Evolutionary conservation across 768 basidiomycete genomes (phyloP), one percentile per base, ranked within the genome.

Genomic region (Russula griseocarnosa): DNA sequence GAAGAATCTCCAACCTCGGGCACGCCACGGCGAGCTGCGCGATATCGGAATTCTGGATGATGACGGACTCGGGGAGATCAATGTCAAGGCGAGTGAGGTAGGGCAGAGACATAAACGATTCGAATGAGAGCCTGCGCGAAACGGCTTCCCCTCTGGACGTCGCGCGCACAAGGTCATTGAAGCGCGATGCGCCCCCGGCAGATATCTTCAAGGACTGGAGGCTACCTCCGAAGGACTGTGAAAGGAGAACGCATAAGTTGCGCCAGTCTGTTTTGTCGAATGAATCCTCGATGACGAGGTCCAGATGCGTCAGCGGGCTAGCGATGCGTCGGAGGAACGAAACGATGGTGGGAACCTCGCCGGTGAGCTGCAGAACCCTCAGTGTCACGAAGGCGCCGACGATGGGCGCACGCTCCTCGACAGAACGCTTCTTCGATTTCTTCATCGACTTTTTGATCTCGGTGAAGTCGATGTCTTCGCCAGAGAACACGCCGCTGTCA

Each of bases 241-340:
- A 84, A 57, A 91, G 79, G 70, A 87, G 71, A 52, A 74, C 75
- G 47, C 83, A 87, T 22, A 91, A 78, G 66, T 90, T 84, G 65
- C 83, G 84, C 90, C 90, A 92, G 70, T 91, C 88, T 9, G 80
- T 81, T 62, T 81, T 80, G 70, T 85, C 84, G 24, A 88, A 87
- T 18, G 90, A 88, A 69, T 92, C 90, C 67, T 92, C 90, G 67
- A 92, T 86, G 72, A 86, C 78, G 44, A 92, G 82, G 55, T 91
- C 90, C 58, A 92, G 78, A 57, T 82, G 80, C n/a, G 79, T 77
- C 70, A 91, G 74, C n/a, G 81, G 78, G 72, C 82, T 83, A 22
- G 83, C 80, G 69, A 91, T 72, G 70, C 89, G 87, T 69, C 81
- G 84, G 67, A 91, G 73, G 77, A 91, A 92, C 8, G 85, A 83